Conservation (phyloP, 805 yeast genomes). For the Clavispora asparagi region DNA sequence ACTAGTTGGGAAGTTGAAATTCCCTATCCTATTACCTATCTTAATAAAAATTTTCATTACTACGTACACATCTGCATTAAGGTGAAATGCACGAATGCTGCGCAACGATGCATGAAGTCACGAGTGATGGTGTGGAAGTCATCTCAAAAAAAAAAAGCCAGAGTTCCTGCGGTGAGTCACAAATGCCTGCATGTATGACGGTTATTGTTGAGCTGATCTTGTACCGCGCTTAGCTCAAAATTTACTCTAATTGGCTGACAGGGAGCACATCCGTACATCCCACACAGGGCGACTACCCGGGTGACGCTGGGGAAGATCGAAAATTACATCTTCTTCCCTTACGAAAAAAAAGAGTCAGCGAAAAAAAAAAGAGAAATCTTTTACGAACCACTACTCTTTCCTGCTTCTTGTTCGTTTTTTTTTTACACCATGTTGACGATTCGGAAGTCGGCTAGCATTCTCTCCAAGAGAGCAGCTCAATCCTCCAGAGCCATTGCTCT, state of each 20-base stretch:
- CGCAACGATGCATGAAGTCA: neutral
- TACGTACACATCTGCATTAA: too few relatives aligned
- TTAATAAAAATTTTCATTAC: too few relatives aligned
- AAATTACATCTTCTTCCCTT: neutral
- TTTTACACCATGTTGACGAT: slow-evolving; percentile 8
- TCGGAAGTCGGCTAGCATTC: slow-evolving; percentile 4
- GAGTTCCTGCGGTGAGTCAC: slow-evolving; percentile 5
- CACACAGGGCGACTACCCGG: neutral
- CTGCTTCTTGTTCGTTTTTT: neutral
- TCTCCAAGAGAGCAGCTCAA: slow-evolving; percentile 6
- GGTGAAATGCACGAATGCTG: neutral
- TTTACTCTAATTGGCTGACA: slow-evolving; percentile 28
- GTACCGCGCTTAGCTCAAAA: slow-evolving; percentile 35
- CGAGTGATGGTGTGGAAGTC: neutral
- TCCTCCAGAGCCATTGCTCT: slow-evolving; percentile 1
- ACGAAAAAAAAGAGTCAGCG: neutral
- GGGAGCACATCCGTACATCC: slow-evolving; percentile 9
- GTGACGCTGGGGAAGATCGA: neutral
- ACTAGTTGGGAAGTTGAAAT: neutral
- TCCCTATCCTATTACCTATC: too few relatives aligned
- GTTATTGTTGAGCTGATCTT: slow-evolving; percentile 20
- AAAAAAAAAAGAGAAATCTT: neutral
- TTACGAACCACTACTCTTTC: neutral
- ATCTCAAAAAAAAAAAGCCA: neutral
- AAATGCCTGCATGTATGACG: slow-evolving; percentile 2